Percentiles rank a stretch among this genome's conserved stretches.
These are phyloP conservation scores for Kazachstania sp. DNA, from an alignment of 1,139 yeast species.

Conservation along the genomic window DNA sequence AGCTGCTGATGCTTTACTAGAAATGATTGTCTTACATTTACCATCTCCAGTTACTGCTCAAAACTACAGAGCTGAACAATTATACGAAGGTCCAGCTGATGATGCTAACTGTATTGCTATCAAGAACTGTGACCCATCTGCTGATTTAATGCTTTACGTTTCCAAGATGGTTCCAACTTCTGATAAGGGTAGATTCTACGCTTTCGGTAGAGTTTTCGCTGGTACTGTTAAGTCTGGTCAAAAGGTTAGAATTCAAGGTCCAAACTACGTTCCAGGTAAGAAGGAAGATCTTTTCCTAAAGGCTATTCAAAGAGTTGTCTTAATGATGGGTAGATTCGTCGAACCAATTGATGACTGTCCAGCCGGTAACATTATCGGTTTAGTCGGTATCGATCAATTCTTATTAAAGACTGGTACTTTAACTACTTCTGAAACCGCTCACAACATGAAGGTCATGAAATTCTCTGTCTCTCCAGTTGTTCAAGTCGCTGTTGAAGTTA, in stretches of 20 bases:
- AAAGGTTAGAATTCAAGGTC: constrained; percentile 99
- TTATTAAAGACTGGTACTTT: constrained; percentile 98
- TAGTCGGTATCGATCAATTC: constrained; percentile 99
- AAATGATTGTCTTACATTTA: constrained; percentile 96
- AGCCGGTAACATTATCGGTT: constrained; percentile 99
- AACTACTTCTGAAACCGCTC: constrained; percentile 93
- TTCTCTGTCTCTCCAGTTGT: constrained; percentile 99
- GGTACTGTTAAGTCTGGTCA: constrained; percentile 99
- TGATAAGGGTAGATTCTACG: constrained; percentile 99
- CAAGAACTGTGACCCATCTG: constrained; percentile 97
- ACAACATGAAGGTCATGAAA: constrained; percentile 99
- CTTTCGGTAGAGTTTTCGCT: constrained; percentile 99
- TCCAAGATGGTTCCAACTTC: constrained; percentile 99
- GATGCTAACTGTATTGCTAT: constrained; percentile 87
- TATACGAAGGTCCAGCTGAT: constrained; percentile 98
- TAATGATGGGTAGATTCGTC: constrained; percentile 98
- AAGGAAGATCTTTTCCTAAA: constrained; percentile 95
- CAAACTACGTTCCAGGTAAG: constrained; percentile 97
- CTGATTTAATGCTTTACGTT: constrained; percentile 97
- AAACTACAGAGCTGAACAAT: constrained; percentile 97
- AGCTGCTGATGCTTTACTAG: constrained; percentile 99
- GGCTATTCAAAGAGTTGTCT: constrained; percentile 98
- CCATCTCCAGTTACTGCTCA: constrained; percentile 99
- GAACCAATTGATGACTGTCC: constrained; percentile 99
- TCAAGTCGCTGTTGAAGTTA: constrained; percentile 98